phyloP scores from a whole-genome alignment of 1,284 basidiomycete genomes.

The Nidula niveotomentosa region DNA sequence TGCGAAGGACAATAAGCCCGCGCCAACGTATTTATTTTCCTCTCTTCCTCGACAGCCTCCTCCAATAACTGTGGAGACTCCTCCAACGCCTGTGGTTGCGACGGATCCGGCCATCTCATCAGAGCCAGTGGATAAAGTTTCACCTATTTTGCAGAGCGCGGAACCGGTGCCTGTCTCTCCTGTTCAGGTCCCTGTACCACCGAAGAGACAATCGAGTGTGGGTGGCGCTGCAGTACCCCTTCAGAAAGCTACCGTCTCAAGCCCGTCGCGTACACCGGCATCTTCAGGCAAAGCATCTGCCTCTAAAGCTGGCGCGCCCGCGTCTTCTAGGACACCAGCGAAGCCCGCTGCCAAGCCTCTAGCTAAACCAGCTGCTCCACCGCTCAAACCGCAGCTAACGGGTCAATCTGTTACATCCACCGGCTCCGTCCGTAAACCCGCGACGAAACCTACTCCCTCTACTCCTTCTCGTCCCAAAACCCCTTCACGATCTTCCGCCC shows the following conservation, averaged over 20 bases:
- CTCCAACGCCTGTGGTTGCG: not conserved
- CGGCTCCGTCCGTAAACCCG: constrained; percentile 32
- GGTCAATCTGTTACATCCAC: constrained; percentile 47
- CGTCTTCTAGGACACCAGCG: constrained; percentile 26
- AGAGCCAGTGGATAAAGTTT: not conserved
- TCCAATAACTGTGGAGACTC: constrained; percentile 3
- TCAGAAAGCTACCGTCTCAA: constrained; percentile 14
- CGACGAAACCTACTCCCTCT: constrained; percentile 29
- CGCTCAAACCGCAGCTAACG: constrained; percentile 54
- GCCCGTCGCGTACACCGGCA: constrained; percentile 7
- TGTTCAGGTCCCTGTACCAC: too few species aligned
- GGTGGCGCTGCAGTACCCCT: constrained; percentile 5
- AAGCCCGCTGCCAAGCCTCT: constrained; percentile 21
- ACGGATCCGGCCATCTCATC: too few species aligned
- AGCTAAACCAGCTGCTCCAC: constrained; percentile 21
- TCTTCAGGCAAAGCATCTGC: constrained; percentile 15
- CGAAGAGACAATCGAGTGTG: not conserved
- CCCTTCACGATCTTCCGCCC: constrained; percentile 24
- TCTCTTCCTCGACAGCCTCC: constrained; percentile 12
- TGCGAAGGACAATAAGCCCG: constrained; percentile 28
- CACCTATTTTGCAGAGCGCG: not conserved
- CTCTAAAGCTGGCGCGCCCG: constrained; percentile 21
- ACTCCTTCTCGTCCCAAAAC: constrained; percentile 49
- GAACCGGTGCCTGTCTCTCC: too few species aligned
- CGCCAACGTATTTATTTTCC: constrained; percentile 20